A percentile compares a stretch with the other conserved stretches of the same genome.
Evolutionary conservation across 1,284 basidiomycete genomes (phyloP).

Genomic region (Cutaneotrichosporon mucoides): DNA sequence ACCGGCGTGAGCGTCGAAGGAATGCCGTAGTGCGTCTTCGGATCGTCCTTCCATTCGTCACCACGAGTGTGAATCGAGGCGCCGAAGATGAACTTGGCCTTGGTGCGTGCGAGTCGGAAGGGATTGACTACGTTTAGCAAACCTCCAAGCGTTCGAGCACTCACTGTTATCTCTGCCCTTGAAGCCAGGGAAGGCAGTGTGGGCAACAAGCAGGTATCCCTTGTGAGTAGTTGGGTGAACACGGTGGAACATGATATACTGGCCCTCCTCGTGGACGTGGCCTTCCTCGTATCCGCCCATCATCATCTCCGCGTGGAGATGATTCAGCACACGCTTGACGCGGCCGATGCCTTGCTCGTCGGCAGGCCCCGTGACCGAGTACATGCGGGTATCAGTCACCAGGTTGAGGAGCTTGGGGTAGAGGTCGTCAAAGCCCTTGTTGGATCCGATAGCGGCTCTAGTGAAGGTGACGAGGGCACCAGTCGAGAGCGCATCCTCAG

Average conservation of each 20-base stretch:
- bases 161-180: slow-evolving; percentile 73
- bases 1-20: slow-evolving; percentile 67
- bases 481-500: slow-evolving; percentile 84
- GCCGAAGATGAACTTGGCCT: slow-evolving; percentile 73
- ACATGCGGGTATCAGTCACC: slow-evolving; percentile 73
- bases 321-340: slow-evolving; percentile 78
- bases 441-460: slow-evolving; percentile 80
- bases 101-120: slow-evolving; percentile 73
- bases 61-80: slow-evolving; percentile 66
- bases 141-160: slow-evolving; percentile 20
- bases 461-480: slow-evolving; percentile 84
- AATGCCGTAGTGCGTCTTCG: slow-evolving; percentile 64
- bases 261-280: slow-evolving; percentile 88
- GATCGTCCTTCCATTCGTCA: slow-evolving; percentile 59
- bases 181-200: slow-evolving; percentile 80
- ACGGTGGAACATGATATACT: slow-evolving; percentile 89
- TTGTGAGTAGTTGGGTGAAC: slow-evolving; percentile 85
- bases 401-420: slow-evolving; percentile 86
- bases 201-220: slow-evolving; percentile 83
- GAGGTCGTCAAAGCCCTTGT: slow-evolving; percentile 94
- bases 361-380: slow-evolving; percentile 60
- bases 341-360: slow-evolving; percentile 58
- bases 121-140: slow-evolving; percentile 61
- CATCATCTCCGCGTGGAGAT: slow-evolving; percentile 84
- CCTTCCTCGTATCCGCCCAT: slow-evolving; percentile 76